Conservation (phyloP, 164 flowering plant genomes). For the Stephania cephalantha region DNA sequence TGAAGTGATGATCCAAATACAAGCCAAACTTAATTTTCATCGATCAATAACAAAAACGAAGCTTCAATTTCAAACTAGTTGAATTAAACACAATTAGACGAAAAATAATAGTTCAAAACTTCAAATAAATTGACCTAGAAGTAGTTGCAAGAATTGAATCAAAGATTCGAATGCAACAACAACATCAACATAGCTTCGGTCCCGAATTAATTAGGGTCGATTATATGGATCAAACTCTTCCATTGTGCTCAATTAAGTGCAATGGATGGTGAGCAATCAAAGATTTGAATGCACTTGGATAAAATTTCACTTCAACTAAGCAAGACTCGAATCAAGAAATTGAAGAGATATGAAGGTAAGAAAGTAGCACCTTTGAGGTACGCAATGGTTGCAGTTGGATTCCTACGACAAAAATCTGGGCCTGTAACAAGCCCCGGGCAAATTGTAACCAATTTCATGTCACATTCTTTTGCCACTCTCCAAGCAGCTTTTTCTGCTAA, state of each 20-base stretch:
- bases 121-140: too few species aligned
- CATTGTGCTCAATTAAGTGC: too few species aligned
- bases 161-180: background rate
- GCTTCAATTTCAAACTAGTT: background rate
- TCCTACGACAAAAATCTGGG: slow-evolving; percentile 38
- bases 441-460: slow-evolving; percentile 52
- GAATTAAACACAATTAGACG: background rate
- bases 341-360: background rate
- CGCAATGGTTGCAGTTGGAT: slow-evolving; percentile 57
- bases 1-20: background rate
- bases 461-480: slow-evolving; percentile 43
- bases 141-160: background rate
- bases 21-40: too few species aligned
- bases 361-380: slow-evolving; percentile 56
- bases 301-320: background rate
- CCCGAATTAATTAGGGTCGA: too few species aligned
- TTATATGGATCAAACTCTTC: too few species aligned
- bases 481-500: slow-evolving; percentile 76
- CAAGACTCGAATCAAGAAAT: background rate
- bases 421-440: slow-evolving; percentile 71
- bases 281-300: background rate
- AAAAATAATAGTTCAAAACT: too few species aligned
- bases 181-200: too few species aligned
- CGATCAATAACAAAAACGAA: too few species aligned
- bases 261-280: background rate